Evolutionary conservation across 345 rosid species (phyloP).

Genomic region (Litchi chinensis): DNA sequence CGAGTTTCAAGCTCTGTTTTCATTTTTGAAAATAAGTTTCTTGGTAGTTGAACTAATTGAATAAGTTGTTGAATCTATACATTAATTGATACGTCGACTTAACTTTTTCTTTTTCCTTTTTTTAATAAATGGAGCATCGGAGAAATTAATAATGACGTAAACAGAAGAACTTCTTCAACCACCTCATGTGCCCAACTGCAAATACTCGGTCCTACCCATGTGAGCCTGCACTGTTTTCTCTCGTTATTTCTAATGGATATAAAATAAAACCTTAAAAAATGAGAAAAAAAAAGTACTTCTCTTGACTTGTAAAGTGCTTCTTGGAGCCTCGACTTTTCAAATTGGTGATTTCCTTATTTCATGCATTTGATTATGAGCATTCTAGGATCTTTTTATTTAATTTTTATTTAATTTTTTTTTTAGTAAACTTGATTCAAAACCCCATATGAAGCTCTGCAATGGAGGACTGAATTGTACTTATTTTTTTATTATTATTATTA

Average conservation of each 20-base stretch:
- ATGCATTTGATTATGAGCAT: background rate
- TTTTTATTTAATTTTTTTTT: too few species aligned
- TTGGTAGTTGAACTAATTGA: background rate
- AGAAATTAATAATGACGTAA: background rate
- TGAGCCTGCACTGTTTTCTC: background rate
- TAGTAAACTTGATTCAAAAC: background rate
- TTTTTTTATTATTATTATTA: too few species aligned
- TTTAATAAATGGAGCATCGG: too few species aligned
- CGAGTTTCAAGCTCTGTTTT: background rate
- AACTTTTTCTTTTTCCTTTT: background rate
- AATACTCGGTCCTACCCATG: conserved; percentile 15
- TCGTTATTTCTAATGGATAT: background rate
- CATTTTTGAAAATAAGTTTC: background rate
- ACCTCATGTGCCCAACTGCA: background rate
- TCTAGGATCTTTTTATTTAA: background rate
- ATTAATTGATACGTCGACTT: too few species aligned
- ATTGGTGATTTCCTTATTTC: background rate
- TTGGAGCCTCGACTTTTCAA: background rate
- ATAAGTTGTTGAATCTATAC: background rate
- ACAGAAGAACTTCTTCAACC: background rate
- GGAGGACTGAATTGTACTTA: background rate
- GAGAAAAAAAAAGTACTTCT: background rate
- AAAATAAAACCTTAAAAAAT: background rate
- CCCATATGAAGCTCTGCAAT: conserved; percentile 10
- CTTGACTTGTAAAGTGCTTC: conserved; percentile 3